Conservation (phyloP, 2,329 filamentous ascomycete species). For the Aspergillus latus region DNA sequence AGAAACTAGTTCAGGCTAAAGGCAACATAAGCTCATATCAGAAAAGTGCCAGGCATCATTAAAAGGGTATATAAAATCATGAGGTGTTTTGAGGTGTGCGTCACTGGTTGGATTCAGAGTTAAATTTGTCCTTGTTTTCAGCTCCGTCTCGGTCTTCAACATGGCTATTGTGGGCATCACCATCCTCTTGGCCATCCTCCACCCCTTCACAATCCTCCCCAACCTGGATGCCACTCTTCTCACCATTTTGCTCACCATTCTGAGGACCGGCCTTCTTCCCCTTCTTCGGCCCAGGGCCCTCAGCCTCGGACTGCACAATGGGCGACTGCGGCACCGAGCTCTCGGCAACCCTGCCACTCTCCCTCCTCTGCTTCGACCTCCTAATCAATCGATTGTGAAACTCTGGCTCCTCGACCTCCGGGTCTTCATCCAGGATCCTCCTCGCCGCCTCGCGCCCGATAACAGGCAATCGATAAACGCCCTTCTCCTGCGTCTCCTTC, state of each 20-base stretch:
- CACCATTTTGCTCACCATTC: background rate
- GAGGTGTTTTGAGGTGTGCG: background rate
- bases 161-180: background rate
- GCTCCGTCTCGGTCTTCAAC: background rate
- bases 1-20: background rate
- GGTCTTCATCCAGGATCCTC: slow-evolving; percentile 42
- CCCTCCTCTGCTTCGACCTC: slow-evolving; percentile 19
- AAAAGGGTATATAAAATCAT: slow-evolving; percentile 6
- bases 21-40: background rate
- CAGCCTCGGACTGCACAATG: slow-evolving; percentile 2
- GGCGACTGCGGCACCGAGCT: background rate
- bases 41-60: background rate
- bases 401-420: slow-evolving; percentile 33
- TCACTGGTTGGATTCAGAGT: background rate
- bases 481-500: slow-evolving; percentile 36
- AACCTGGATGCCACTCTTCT: background rate
- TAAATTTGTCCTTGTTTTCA: background rate
- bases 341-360: slow-evolving; percentile 23
- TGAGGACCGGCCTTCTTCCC: background rate
- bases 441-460: slow-evolving; percentile 42
- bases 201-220: background rate
- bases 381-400: slow-evolving; percentile 38
- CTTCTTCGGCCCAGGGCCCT: background rate
- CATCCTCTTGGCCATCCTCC: too few species aligned
- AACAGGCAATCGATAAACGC: slow-evolving; percentile 42